Evolutionary conservation across 768 basidiomycete species (phyloP), one percentile per base, ranked within the genome.

Genomic region (Collybia nuda): DNA sequence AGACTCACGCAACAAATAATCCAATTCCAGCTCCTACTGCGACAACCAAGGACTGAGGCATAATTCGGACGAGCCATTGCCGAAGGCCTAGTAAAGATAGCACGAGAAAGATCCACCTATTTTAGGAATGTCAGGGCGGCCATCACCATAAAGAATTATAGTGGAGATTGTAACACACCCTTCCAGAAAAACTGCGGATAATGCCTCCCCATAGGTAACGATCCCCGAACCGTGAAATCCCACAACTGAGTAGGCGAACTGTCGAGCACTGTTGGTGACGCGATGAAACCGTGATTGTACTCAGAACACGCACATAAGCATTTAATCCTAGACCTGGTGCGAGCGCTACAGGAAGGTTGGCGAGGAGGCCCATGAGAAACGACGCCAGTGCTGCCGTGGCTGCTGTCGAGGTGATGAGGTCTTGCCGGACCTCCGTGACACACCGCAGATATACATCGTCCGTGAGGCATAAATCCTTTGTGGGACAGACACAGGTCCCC

Each of bases 171-270:
- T 23, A n/a, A 38, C 81, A 18, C 56, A 88, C 85, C 90, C 92
- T 75, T 93, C 92, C 55, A 94, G 72, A 67, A 93, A 94, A 39
- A 93, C 88, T 19, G 92, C 92, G 12, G 85, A 82, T 17, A 93
- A 76, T 0, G 91, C 92, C 68, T 94, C 88, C 12, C 77, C 74
- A 63, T 91, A 94, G 7, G 79, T 75, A 61, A 93, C 83, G 45
- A 79, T 75, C 5, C 85, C 85, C 42, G 78, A 77, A 2, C 92
- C 91, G 58, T 91, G 86, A 70, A 85, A 86, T 11, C 92, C 92
- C 21, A 94, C 92, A 12, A 93, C 83, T 15, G 89, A 91, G 67
- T 91, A 94, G 2, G 92, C 77, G 68, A 94, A 93, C 87, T 92
- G 61, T 4, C 52, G 21, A 17, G 17, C 21, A 26, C 39, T 15